A percentile compares a stretch with the other conserved stretches of the same genome.
These are phyloP conservation scores for Eucalyptus urophylla DNA, from an alignment of 345 rosid species.

Conservation along the genomic window DNA sequence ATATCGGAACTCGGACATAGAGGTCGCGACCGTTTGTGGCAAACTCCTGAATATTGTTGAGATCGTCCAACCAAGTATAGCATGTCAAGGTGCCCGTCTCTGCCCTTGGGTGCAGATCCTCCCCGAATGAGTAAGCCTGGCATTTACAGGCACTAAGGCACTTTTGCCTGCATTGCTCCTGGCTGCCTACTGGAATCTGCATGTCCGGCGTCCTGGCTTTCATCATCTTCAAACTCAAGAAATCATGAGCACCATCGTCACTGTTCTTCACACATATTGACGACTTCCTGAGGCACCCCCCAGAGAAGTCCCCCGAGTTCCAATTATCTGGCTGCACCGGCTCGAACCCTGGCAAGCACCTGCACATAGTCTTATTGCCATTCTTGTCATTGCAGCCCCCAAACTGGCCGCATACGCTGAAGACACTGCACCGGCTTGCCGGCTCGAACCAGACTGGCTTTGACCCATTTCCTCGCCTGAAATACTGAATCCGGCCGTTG, in stretches of 20 bases:
- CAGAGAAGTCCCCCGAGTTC: neutral
- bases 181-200: fast-evolving
- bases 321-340: neutral
- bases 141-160: slow-evolving; percentile 11
- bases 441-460: slow-evolving; percentile 10
- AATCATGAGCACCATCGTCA: neutral
- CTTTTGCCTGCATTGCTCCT: neutral
- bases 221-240: slow-evolving; percentile 1
- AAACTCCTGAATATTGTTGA: neutral
- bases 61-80: slow-evolving; percentile 9
- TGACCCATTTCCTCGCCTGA: neutral
- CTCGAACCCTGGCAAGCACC: slow-evolving; percentile 25
- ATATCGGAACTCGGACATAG: neutral
- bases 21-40: neutral
- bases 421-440: neutral
- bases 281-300: slow-evolving; percentile 2
- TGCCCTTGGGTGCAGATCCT: neutral
- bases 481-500: slow-evolving; percentile 4
- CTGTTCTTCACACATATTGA: neutral
- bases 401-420: slow-evolving; percentile 10
- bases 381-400: slow-evolving; percentile 9
- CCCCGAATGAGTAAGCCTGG: slow-evolving; percentile 10
- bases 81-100: neutral
- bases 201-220: neutral
- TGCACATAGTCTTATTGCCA: neutral